phyloP scores from a whole-genome alignment of 2,329 filamentous ascomycete genomes.

The Ascochyta clinopodiicola region DNA sequence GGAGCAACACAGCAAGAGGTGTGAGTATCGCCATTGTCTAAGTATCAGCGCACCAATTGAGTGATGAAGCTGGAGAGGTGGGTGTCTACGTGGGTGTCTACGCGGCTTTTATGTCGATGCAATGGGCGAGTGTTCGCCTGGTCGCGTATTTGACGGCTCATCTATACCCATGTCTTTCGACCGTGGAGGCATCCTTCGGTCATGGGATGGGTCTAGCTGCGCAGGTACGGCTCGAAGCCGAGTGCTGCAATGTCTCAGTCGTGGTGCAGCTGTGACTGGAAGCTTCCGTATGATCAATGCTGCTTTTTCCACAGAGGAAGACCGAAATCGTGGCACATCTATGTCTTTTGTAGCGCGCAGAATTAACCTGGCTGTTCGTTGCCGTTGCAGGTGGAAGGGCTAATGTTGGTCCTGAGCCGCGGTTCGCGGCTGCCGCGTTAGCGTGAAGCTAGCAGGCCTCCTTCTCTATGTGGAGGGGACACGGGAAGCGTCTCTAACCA shows the following conservation, averaged over 20 bases:
- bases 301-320: no score
- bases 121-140: neutral
- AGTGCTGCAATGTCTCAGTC: neutral
- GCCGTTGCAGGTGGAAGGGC: neutral
- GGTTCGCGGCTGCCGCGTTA: neutral
- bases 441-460: neutral
- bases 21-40: neutral
- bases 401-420: neutral
- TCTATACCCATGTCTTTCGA: constrained; percentile 2
- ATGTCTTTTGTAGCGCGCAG: no score
- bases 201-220: neutral
- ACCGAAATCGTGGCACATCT: no score
- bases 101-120: neutral
- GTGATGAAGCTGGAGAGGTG: neutral
- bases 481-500: neutral
- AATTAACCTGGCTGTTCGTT: neutral
- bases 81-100: neutral
- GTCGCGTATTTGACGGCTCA: neutral
- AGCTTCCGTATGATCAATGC: neutral
- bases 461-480: neutral
- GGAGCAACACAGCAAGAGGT: neutral
- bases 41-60: neutral
- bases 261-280: neutral
- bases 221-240: neutral
- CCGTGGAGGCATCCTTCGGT: neutral